A percentile compares a stretch with the other conserved stretches of the same genome.
These are phyloP conservation scores for Omphalotus olearius DNA, from an alignment of 1,284 basidiomycete genomes.

Conservation along the genomic window DNA sequence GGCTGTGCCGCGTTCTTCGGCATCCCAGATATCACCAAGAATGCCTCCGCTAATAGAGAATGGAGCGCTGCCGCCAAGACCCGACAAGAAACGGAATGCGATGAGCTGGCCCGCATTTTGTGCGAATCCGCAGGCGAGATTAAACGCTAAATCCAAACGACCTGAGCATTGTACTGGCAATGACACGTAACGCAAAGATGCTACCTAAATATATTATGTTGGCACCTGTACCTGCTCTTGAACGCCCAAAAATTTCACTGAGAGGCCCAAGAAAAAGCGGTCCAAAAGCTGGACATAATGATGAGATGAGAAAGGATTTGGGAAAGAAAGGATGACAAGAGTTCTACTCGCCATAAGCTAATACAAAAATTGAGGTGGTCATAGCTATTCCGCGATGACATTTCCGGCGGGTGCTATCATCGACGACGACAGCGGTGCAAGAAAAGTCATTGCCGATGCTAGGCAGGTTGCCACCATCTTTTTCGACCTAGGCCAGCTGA, in stretches of 20 bases:
- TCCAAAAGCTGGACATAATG: neutral
- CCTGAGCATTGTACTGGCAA: neutral
- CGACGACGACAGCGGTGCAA: slow-evolving; percentile 12
- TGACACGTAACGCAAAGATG: neutral
- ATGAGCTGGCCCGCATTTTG: slow-evolving; percentile 52
- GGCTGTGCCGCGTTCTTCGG: slow-evolving; percentile 66
- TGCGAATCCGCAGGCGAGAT: slow-evolving; percentile 61
- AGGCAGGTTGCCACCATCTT: slow-evolving; percentile 15
- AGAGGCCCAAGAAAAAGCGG: slow-evolving; percentile 1
- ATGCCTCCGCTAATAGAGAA: slow-evolving; percentile 65
- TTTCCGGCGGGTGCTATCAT: slow-evolving; percentile 14
- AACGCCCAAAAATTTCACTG: slow-evolving; percentile 1
- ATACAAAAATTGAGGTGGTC: slow-evolving; percentile 13
- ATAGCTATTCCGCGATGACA: slow-evolving; percentile 9
- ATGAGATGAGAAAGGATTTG: neutral
- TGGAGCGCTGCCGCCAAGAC: slow-evolving; percentile 63
- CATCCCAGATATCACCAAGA: slow-evolving; percentile 62
- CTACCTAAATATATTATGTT: slow-evolving; percentile 3
- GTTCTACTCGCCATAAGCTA: slow-evolving; percentile 11
- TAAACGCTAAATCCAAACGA: slow-evolving; percentile 39
- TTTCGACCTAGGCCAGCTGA: slow-evolving; percentile 11
- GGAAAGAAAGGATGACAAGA: neutral
- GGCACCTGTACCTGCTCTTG: neutral
- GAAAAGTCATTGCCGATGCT: slow-evolving; percentile 12
- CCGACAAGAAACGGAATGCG: slow-evolving; percentile 60